phyloP scores from a whole-genome alignment of 1,284 basidiomycete species.

The Ustilago esculenta region DNA sequence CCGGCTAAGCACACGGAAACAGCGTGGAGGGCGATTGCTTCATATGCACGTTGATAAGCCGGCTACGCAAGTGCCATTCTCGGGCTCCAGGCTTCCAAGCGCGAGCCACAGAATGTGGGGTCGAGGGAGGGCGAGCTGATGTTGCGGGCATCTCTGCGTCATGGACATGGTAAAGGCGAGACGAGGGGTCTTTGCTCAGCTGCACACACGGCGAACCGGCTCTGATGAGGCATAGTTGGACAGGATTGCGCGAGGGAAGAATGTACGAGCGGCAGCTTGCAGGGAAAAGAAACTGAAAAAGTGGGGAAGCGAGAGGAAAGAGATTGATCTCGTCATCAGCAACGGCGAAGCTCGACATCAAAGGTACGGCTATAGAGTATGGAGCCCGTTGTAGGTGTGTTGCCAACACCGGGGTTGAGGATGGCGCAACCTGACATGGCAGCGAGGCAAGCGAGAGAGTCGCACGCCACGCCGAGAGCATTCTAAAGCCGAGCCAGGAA shows the following conservation, averaged over 20 bases:
- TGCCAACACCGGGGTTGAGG: neutral
- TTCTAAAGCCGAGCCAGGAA: too few species aligned
- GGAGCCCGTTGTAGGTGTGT: slow-evolving; percentile 14
- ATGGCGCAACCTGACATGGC: slow-evolving; percentile 40
- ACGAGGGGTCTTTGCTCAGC: too few species aligned
- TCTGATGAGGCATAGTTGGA: slow-evolving; percentile 2
- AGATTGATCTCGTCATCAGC: slow-evolving; percentile 2
- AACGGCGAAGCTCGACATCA: slow-evolving; percentile 5
- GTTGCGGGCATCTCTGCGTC: too few species aligned
- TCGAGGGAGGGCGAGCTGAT: neutral
- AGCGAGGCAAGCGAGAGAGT: too few species aligned
- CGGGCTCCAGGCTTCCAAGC: slow-evolving; percentile 39
- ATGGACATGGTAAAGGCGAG: too few species aligned
- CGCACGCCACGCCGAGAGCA: too few species aligned
- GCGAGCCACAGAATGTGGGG: slow-evolving; percentile 11
- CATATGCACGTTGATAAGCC: too few species aligned
- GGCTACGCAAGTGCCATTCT: slow-evolving; percentile 5
- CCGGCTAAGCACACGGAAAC: neutral
- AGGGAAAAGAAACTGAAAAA: too few species aligned
- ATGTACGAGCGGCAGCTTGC: too few species aligned
- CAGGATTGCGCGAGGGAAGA: slow-evolving; percentile 13
- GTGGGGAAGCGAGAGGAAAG: slow-evolving; percentile 1
- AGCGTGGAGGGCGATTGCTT: too few species aligned
- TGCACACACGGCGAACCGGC: too few species aligned
- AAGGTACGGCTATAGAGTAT: slow-evolving; percentile 6